Percentiles rank a stretch among this genome's conserved stretches.
phyloP scores from a whole-genome alignment of 495 filamentous ascomycete genomes.

The Parathielavia appendiculata region DNA sequence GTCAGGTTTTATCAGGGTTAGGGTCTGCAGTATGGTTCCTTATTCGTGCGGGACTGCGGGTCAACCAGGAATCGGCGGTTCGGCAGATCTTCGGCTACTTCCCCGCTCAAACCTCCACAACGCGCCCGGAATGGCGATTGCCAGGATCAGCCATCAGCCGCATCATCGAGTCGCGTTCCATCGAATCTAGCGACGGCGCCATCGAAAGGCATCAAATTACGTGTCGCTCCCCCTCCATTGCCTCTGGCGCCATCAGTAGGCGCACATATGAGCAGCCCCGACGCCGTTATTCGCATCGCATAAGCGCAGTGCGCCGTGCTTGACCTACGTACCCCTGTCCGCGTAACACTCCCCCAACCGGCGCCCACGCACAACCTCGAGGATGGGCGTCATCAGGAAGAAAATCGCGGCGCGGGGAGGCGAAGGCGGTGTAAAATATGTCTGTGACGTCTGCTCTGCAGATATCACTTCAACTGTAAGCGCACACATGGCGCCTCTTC shows the following conservation, averaged over 20 bases:
- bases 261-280: slow-evolving; percentile 14
- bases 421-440: slow-evolving; percentile 89
- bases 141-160: slow-evolving; percentile 13
- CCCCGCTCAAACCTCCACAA: not conserved
- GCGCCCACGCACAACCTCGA: slow-evolving; percentile 15
- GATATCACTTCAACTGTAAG: slow-evolving; percentile 94
- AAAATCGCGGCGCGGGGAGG: slow-evolving; percentile 84
- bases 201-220: slow-evolving; percentile 26
- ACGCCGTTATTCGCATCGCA: slow-evolving; percentile 12
- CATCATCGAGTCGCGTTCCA: slow-evolving; percentile 24
- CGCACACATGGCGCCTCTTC: slow-evolving; percentile 7
- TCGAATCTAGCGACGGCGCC: slow-evolving; percentile 15
- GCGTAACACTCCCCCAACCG: slow-evolving; percentile 18
- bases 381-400: slow-evolving; percentile 94
- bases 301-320: not conserved
- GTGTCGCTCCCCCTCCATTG: slow-evolving; percentile 11
- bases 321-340: slow-evolving; percentile 17
- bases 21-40: too few species aligned
- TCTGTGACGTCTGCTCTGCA: slow-evolving; percentile 90
- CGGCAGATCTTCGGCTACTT: not conserved
- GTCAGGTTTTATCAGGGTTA: too few species aligned
- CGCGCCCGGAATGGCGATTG: not conserved
- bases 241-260: slow-evolving; percentile 3
- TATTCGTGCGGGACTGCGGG: too few species aligned
- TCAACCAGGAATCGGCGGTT: not conserved